Conservation (phyloP, 805 yeast genomes). For the Ogataea ramenticola region DNA sequence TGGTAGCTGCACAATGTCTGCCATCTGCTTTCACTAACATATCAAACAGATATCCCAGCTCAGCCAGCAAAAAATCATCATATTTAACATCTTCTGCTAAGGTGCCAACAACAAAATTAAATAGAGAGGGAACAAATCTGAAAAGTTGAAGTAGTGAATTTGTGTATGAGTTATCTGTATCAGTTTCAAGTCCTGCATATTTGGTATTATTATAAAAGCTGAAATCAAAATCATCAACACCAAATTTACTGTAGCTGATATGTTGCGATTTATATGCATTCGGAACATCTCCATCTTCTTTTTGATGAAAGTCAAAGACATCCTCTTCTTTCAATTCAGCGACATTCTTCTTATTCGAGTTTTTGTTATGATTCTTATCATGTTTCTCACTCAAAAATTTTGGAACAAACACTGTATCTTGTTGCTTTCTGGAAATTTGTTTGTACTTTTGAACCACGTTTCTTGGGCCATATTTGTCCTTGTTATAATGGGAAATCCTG, state of each 20-base stretch:
- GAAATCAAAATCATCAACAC: constrained; percentile 92
- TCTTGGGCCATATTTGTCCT: constrained; percentile 48
- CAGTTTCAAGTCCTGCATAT: constrained; percentile 84
- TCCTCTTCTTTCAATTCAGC: constrained; percentile 9
- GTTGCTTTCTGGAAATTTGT: constrained; percentile 25
- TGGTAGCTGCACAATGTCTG: constrained; percentile 71
- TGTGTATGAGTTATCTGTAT: constrained; percentile 68
- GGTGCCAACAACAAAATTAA: constrained; percentile 52
- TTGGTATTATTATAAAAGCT: constrained; percentile 68
- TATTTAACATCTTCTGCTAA: constrained; percentile 47
- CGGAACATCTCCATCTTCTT: constrained; percentile 40
- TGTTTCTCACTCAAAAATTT: constrained; percentile 58
- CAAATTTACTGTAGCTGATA: constrained; percentile 80
- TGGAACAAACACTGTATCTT: constrained; percentile 26
- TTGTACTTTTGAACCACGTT: constrained; percentile 39
- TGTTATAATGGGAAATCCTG: constrained; percentile 46
- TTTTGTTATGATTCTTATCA: constrained; percentile 21
- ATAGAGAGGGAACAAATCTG: constrained; percentile 68
- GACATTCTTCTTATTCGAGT: constrained; percentile 14
- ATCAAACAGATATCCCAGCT: constrained; percentile 83
- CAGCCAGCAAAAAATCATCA: constrained; percentile 53
- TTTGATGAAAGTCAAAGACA: not conserved
- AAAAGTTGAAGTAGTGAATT: constrained; percentile 77
- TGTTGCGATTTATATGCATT: constrained; percentile 69
- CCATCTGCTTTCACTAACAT: constrained; percentile 84